These are phyloP conservation scores for Epichloe coenophiala DNA, from an alignment of 2,329 filamentous ascomycete species.

Conservation along the genomic window DNA sequence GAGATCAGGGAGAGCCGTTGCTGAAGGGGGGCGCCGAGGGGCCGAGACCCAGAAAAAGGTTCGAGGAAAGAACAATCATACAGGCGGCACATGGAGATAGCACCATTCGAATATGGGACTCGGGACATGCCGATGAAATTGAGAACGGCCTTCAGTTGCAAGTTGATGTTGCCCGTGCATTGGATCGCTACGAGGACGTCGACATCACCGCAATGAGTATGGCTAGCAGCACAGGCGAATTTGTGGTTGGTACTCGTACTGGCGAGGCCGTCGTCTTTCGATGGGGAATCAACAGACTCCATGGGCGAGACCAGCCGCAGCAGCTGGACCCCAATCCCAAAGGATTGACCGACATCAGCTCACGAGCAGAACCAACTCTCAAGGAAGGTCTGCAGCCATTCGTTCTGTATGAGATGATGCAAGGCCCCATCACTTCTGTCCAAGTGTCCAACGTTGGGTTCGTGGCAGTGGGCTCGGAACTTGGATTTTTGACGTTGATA, in stretches of 20 bases:
- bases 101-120: conserved; percentile 85
- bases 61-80: conserved; percentile 72
- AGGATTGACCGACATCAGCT: conserved; percentile 60
- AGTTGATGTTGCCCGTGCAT: conserved; percentile 70
- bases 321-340: conserved; percentile 48
- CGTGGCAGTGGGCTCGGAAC: conserved; percentile 72
- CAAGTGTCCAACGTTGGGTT: conserved; percentile 91
- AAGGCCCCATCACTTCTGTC: conserved; percentile 66
- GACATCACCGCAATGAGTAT: conserved; percentile 70
- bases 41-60: conserved; percentile 55
- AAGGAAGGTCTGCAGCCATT: conserved; percentile 73
- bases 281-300: conserved; percentile 70
- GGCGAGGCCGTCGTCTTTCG: conserved; percentile 79
- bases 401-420: conserved; percentile 68
- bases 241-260: conserved; percentile 65
- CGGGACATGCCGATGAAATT: conserved; percentile 81
- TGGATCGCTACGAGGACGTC: conserved; percentile 66
- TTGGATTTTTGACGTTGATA: conserved; percentile 66
- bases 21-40: conserved; percentile 73
- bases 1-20: conserved; percentile 64
- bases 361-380: conserved; percentile 56
- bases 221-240: conserved; percentile 66
- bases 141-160: conserved; percentile 75
- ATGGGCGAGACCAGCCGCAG: conserved; percentile 44
- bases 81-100: conserved; percentile 84